Evolutionary conservation across 2,329 filamentous ascomycete genomes (phyloP).

Genomic region (Sporothrix schenckii): DNA sequence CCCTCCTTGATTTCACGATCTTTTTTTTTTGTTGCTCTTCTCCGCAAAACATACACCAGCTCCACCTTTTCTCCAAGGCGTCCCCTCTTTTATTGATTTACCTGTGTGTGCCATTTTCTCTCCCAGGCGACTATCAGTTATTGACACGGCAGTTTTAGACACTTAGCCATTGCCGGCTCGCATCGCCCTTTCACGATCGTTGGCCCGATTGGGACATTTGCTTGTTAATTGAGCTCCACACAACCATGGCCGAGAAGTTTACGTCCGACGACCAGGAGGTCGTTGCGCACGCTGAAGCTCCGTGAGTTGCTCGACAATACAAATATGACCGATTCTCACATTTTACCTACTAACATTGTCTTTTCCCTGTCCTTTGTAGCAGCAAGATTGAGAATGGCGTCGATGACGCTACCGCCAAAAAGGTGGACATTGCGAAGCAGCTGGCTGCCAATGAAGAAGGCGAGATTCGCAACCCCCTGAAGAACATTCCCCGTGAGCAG

Average conservation of each 20-base stretch:
- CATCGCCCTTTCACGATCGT: conserved; percentile 6
- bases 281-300: conserved; percentile 21
- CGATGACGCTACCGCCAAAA: not conserved
- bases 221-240: not conserved
- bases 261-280: conserved; percentile 22
- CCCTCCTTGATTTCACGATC: conserved; percentile 11
- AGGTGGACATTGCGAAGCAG: conserved; percentile 16
- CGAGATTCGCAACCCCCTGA: conserved; percentile 35
- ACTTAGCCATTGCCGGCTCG: conserved; percentile 7
- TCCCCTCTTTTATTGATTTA: not conserved
- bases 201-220: not conserved
- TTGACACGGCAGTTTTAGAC: conserved; percentile 2
- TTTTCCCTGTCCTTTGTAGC: not conserved
- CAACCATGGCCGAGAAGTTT: conserved; percentile 29
- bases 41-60: conserved; percentile 13
- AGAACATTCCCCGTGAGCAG: conserved; percentile 33
- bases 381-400: conserved; percentile 5
- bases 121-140: not conserved
- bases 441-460: conserved; percentile 33
- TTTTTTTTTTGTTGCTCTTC: conserved; percentile 1
- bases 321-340: no score
- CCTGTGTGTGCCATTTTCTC: not conserved
- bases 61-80: not conserved
- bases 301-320: conserved; percentile 11
- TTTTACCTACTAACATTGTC: not conserved